Conservation (phyloP, 108 stramenopile species). For the Nitzschia putrida region DNA sequence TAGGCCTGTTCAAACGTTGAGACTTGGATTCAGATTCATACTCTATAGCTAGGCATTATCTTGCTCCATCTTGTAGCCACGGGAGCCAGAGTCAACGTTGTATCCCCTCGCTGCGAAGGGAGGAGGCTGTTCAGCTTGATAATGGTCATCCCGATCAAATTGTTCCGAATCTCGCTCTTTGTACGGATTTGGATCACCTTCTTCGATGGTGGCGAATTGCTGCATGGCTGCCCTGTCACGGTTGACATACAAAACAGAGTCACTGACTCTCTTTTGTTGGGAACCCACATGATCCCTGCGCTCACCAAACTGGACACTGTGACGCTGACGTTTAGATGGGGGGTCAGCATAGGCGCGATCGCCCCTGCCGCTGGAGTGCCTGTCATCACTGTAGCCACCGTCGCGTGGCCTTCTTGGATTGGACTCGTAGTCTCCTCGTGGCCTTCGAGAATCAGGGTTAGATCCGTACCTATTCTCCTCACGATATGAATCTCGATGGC, state of each 20-base stretch:
- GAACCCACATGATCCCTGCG: background rate
- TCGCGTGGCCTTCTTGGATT: background rate
- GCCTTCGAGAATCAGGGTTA: background rate
- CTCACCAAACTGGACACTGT: conserved; percentile 13
- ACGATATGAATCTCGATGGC: conserved; percentile 2
- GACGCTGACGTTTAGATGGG: conserved; percentile 7
- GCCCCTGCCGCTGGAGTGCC: too few species aligned
- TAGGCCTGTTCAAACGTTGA: too few species aligned
- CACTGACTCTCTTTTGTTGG: conserved; percentile 11
- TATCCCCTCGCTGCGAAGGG: conserved; percentile 30
- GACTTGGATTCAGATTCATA: too few species aligned
- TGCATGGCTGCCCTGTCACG: background rate
- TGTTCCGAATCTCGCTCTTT: background rate
- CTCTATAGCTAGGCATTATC: too few species aligned
- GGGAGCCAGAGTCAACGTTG: conserved; percentile 25
- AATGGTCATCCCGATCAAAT: background rate
- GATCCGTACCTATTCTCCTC: background rate
- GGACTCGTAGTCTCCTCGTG: conserved; percentile 2
- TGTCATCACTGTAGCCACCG: too few species aligned
- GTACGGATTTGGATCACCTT: conserved; percentile 7
- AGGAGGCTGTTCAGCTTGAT: conserved; percentile 27
- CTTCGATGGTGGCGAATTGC: conserved; percentile 6
- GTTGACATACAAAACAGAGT: conserved; percentile 7
- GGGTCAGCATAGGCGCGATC: background rate
- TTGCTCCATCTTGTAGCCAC: background rate